Percentiles rank a stretch among this genome's conserved stretches.
phyloP scores from a whole-genome alignment of 805 yeast species.

The Myxozyma geophila region DNA sequence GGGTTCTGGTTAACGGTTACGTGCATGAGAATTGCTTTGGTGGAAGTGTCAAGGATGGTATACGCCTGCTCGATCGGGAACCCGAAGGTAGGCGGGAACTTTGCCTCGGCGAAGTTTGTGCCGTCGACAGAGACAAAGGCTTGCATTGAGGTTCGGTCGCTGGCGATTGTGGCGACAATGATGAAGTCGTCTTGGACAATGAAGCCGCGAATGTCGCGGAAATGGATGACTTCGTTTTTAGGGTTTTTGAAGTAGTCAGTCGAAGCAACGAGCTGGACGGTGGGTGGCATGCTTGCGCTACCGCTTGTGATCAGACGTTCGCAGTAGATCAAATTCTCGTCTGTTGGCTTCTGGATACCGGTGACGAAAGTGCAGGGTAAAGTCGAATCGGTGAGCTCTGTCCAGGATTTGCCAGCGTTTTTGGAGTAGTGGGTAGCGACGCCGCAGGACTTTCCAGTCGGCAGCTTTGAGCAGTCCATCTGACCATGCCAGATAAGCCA shows the following conservation, averaged over 20 bases:
- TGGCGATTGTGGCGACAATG: constrained; percentile 66
- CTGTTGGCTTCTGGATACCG: constrained; percentile 52
- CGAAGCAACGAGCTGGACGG: constrained; percentile 52
- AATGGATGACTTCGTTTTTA: constrained; percentile 48
- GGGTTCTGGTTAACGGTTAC: constrained; percentile 64
- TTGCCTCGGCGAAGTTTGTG: constrained; percentile 69
- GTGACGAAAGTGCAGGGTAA: constrained; percentile 70
- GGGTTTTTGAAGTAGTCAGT: constrained; percentile 48
- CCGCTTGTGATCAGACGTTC: constrained; percentile 44
- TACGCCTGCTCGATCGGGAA: constrained; percentile 70
- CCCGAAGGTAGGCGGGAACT: constrained; percentile 69
- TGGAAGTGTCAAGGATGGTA: constrained; percentile 74
- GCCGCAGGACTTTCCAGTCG: constrained; percentile 55
- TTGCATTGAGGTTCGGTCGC: constrained; percentile 57
- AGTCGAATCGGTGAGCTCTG: constrained; percentile 57
- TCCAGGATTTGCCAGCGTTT: constrained; percentile 71
- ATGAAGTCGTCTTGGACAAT: constrained; percentile 73
- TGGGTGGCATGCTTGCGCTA: background rate
- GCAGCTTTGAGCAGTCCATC: constrained; percentile 56
- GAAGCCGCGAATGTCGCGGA: constrained; percentile 70
- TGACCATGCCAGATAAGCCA: constrained; percentile 74
- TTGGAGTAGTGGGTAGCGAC: constrained; percentile 63
- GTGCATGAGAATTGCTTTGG: constrained; percentile 78
- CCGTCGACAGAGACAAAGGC: constrained; percentile 86
- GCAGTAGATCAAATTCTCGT: constrained; percentile 67